Conservation (phyloP, 1,284 basidiomycete species). For the Cystobasidiaceae sp. region DNA sequence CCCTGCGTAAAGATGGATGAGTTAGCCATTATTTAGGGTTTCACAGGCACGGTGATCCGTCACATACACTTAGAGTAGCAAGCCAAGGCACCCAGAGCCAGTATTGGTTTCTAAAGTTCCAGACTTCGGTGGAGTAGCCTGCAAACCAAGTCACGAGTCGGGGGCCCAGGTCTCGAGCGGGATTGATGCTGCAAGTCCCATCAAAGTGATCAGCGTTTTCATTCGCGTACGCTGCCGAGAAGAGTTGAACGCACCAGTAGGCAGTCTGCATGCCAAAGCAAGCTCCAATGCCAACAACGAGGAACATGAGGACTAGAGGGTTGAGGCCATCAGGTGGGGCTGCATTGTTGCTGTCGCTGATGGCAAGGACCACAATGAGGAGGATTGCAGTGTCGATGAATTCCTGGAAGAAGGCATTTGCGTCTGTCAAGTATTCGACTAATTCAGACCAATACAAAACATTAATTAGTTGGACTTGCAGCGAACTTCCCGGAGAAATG, state of each 20-base stretch:
- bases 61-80: conserved; percentile 8
- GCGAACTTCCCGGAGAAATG: not conserved
- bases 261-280: conserved; percentile 24
- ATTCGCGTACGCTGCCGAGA: not conserved
- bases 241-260: conserved; percentile 37
- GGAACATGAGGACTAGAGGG: conserved; percentile 39
- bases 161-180: conserved; percentile 42
- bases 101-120: conserved; percentile 28
- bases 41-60: not conserved
- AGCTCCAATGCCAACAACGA: conserved; percentile 39
- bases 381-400: conserved; percentile 39
- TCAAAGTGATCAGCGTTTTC: too few relatives aligned
- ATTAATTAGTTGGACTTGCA: not conserved
- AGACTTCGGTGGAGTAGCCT: conserved; percentile 38
- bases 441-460: not conserved
- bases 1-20: conserved; percentile 28
- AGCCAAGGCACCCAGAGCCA: conserved; percentile 16
- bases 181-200: conserved; percentile 10
- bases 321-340: conserved; percentile 29
- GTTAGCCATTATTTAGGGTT: too few relatives aligned
- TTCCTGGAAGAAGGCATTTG: conserved; percentile 32
- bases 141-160: conserved; percentile 39
- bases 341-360: conserved; percentile 29
- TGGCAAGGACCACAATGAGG: conserved; percentile 32
- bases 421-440: not conserved